Base-by-base conservation (phyloP, 345 rosid species). In the Hibiscus mutabilis region DNA sequence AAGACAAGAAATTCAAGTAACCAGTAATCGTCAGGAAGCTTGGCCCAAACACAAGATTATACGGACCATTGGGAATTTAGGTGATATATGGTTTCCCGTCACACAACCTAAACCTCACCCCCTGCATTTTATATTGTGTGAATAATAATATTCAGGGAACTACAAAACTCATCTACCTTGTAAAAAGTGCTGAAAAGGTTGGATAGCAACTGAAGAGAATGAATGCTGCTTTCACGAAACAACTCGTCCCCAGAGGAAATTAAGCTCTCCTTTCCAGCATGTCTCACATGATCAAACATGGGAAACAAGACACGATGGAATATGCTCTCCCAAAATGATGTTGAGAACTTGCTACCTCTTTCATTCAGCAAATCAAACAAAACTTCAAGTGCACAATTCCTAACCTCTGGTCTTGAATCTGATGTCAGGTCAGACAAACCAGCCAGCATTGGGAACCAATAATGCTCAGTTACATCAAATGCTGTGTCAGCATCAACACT, bases 161-260 rank as follows among this genome's bases (percentile, higher is more conserved):
- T 15, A 15, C 19, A 19, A 55, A 42, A 22, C 65, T n/a, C 40
- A 6, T 81, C 15, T 79, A 83, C 86, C 86, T 79, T 83, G 78
- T 83, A 83, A 75, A 83, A 83, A 25, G 86, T 83, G 84, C 92
- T 95, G 79, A 95, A 95, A 64, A 95, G 97, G 84, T 92, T 90
- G 91, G 98, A 95, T 57, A 95, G 89, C 78, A 92, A 79, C 84
- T 81, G 86, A 65, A 83, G 86, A 9, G 94, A 87, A 77, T 89
- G 94, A 73, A 85, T 81, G 73, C 94, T 87, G 61, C 86, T 87
- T 82, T 89, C 94, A 65, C 88, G 88, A 75, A 87, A 79, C 89
- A 87, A 86, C 68, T 86, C 91, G 37, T 89, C 89, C 15, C 86
- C 89, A 18, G 88, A 80, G 52, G 89, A 79, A 68, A 79, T 47